These are phyloP conservation scores for Pluteus cervinus DNA, from an alignment of 768 basidiomycete species.

Conservation along the genomic window DNA sequence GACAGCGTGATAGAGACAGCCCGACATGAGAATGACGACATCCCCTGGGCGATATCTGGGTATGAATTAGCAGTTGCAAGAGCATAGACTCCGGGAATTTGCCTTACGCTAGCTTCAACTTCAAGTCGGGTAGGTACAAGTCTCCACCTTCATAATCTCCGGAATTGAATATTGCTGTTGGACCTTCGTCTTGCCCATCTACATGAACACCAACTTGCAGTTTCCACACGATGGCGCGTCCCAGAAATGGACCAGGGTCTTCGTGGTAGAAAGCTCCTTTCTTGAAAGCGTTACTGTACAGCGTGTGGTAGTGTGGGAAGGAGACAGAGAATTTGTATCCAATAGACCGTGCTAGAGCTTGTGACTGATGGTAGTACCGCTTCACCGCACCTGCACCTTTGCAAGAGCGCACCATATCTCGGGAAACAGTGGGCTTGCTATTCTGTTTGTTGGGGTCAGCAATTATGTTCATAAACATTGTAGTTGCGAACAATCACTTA, in stretches of 20 bases:
- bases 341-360: slow-evolving; percentile 2
- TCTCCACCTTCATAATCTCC: slow-evolving; percentile 12
- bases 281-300: slow-evolving; percentile 10
- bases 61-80: too few relatives aligned
- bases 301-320: slow-evolving; percentile 8
- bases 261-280: slow-evolving; percentile 5
- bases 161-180: slow-evolving; percentile 11
- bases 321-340: slow-evolving; percentile 6
- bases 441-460: not conserved
- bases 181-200: slow-evolving; percentile 13
- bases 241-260: slow-evolving; percentile 15
- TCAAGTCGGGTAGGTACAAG: slow-evolving; percentile 12
- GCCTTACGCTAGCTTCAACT: slow-evolving; percentile 11
- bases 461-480: not conserved
- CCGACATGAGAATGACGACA: slow-evolving; percentile 10
- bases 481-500: slow-evolving; percentile 3
- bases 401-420: too few relatives aligned
- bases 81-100: not conserved
- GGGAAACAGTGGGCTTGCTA: too few relatives aligned
- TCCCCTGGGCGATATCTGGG: slow-evolving; percentile 14
- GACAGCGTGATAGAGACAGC: slow-evolving; percentile 12
- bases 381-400: too few relatives aligned
- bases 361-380: too few relatives aligned
- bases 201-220: slow-evolving; percentile 10
- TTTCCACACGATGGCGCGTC: slow-evolving; percentile 15